A percentile compares a stretch with the other conserved stretches of the same genome.
Conservation (phyloP, 345 rosid species). For the Rhizophora mangle region DNA sequence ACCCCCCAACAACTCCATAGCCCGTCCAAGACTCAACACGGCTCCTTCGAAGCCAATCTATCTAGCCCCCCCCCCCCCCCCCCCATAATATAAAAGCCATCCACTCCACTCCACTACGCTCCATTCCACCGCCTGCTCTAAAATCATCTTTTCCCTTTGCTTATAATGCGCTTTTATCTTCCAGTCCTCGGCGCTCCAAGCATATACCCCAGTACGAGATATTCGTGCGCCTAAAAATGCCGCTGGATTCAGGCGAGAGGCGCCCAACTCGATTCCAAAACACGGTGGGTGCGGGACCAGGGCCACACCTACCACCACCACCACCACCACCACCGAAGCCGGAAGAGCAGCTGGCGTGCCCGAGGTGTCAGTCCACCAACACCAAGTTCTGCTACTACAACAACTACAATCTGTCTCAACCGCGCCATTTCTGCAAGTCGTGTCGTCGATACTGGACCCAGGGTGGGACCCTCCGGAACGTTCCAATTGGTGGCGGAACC, state of each 20-base stretch:
- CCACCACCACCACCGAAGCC: slow-evolving; percentile 27
- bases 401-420: slow-evolving; percentile 65
- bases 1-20: background rate
- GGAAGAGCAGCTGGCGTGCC: slow-evolving; percentile 47
- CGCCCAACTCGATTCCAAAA: slow-evolving; percentile 17
- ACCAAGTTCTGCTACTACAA: slow-evolving; percentile 72
- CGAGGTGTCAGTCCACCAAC: slow-evolving; percentile 51
- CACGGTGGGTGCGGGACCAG: slow-evolving; percentile 5
- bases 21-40: too few relatives aligned
- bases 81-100: too few relatives aligned
- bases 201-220: too few relatives aligned
- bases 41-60: too few relatives aligned
- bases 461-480: slow-evolving; percentile 65
- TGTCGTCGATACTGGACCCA: slow-evolving; percentile 79
- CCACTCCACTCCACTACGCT: too few relatives aligned
- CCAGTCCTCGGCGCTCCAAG: too few relatives aligned
- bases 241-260: slow-evolving; percentile 30
- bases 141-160: too few relatives aligned
- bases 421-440: slow-evolving; percentile 65
- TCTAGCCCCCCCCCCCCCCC: too few relatives aligned
- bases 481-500: slow-evolving; percentile 63
- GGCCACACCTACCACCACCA: slow-evolving; percentile 15
- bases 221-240: slow-evolving; percentile 19
- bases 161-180: too few relatives aligned
- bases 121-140: too few relatives aligned